Evolutionary conservation across 352 stramenopile genomes (phyloP).

Genomic region (Globisporangium nunn): DNA sequence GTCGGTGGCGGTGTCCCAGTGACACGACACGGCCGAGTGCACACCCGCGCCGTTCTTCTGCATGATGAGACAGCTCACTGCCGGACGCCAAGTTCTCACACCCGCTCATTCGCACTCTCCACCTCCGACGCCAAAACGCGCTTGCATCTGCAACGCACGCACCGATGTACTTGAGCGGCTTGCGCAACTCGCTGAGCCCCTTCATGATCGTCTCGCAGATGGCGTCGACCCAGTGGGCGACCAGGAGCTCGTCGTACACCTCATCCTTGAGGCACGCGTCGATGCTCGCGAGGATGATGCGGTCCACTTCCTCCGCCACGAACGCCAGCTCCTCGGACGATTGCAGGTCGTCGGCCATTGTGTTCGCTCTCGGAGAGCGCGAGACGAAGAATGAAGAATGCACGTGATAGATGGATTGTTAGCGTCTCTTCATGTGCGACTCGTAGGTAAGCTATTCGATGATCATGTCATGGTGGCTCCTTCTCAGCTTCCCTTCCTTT

Average conservation of each 20-base stretch:
- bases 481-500: background rate
- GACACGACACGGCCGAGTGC: slow-evolving; percentile 83
- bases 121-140: background rate
- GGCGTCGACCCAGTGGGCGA: slow-evolving; percentile 86
- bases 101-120: background rate
- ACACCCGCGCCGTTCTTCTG: slow-evolving; percentile 92
- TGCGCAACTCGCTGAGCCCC: slow-evolving; percentile 78
- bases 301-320: slow-evolving; percentile 88
- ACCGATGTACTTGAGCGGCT: slow-evolving; percentile 91
- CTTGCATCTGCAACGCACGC: background rate
- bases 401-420: too few species aligned
- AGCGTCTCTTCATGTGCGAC: too few species aligned
- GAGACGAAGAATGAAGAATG: too few species aligned
- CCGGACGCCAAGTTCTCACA: background rate
- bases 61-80: slow-evolving; percentile 89
- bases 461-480: too few species aligned
- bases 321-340: slow-evolving; percentile 87
- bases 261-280: slow-evolving; percentile 84
- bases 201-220: slow-evolving; percentile 89
- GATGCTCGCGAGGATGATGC: slow-evolving; percentile 77
- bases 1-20: slow-evolving; percentile 89
- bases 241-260: slow-evolving; percentile 80
- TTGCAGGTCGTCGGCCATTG: slow-evolving; percentile 81
- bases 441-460: too few species aligned
- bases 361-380: background rate